phyloP scores from a whole-genome alignment of 2,329 filamentous ascomycete species.

The Beauveria rudraprayagi region DNA sequence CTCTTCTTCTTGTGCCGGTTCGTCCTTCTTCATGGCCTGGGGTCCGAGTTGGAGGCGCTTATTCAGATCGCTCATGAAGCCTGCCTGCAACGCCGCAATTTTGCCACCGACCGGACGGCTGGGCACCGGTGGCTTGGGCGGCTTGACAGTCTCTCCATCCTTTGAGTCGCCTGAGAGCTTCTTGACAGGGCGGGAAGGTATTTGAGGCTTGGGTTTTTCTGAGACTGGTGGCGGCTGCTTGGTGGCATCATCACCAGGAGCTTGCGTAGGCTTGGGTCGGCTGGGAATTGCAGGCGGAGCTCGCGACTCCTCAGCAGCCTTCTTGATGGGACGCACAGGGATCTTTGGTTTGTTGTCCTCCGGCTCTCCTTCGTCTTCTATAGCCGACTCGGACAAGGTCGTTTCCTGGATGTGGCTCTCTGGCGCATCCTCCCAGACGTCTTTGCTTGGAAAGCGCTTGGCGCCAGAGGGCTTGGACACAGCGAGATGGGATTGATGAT shows the following conservation, averaged over 20 bases:
- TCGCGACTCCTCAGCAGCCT: conserved; percentile 31
- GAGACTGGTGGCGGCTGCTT: conserved; percentile 36
- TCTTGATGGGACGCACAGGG: conserved; percentile 29
- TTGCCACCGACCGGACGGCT: conserved; percentile 68
- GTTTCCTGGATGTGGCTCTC: conserved; percentile 75
- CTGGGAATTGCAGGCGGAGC: conserved; percentile 35
- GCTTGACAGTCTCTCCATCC: conserved; percentile 34
- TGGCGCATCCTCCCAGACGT: conserved; percentile 91
- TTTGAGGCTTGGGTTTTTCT: conserved; percentile 48
- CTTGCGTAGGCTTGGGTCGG: conserved; percentile 45
- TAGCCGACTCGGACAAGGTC: conserved; percentile 45
- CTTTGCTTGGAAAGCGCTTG: conserved; percentile 79
- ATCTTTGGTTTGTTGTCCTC: conserved; percentile 22
- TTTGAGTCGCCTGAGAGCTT: conserved; percentile 30
- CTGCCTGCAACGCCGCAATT: conserved; percentile 83
- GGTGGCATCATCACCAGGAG: conserved; percentile 27
- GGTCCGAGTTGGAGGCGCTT: conserved; percentile 81
- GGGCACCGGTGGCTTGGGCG: conserved; percentile 75
- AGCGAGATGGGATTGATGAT: conserved; percentile 40
- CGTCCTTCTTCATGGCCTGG: conserved; percentile 68
- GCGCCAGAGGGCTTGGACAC: conserved; percentile 47
- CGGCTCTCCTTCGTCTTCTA: conserved; percentile 18
- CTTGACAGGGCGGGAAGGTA: conserved; percentile 58
- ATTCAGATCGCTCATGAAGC: conserved; percentile 90
- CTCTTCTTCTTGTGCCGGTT: conserved; percentile 49